Evolutionary conservation across 129 eudicot genomes (phyloP), one percentile per base, ranked within the genome.

Genomic region (Flaveria ramosissima): DNA sequence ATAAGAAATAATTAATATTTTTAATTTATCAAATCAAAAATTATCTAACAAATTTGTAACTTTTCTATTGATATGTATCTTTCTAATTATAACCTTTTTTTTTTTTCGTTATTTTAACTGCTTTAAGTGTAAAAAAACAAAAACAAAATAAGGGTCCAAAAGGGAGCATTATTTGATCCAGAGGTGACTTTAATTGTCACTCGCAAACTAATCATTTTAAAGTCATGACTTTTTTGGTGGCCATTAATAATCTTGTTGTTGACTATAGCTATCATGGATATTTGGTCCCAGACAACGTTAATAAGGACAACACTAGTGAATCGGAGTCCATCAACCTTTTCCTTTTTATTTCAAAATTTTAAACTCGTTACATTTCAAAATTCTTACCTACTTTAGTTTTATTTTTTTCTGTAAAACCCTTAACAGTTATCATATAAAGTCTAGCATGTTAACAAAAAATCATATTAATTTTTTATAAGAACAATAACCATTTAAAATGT

Each of bases 221-320:
- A 74, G 76, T 57, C 70, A 74, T 66, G 27, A 9, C 47, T 73
- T 80, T 72, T 47, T 24, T 56, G 80, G 76, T 80, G 80, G 80
- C 63, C 80, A 74, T 45, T 57, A 57, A 30, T 47, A 74, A 67
- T 24, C 68, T 32, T 80, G 84, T 32, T 80, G 84, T 80, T 80
- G 84, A 74, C 84, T 60, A 65, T 80, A 27, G 55, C 71, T 74
- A 74, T 74, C 76, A 68, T 80, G 84, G 84, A 80, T 74, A 69
- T 17, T 80, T 80, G 84, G 84, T 80, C 84, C 84, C 84, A 80
- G 75, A 80, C 74, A 80, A 80, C 75, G 53, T 73, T 80, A 80
- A 20, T 73, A 73, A 65, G 71, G 80, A 74, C 79, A 74, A 43
- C 55, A 23, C 73, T 45, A 68, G 20, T 68, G 84, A 53, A 57